Evolutionary conservation across 2,329 filamentous ascomycete species (phyloP), one percentile per base, ranked within the genome.

Genomic region (Chaetomium sp.): DNA sequence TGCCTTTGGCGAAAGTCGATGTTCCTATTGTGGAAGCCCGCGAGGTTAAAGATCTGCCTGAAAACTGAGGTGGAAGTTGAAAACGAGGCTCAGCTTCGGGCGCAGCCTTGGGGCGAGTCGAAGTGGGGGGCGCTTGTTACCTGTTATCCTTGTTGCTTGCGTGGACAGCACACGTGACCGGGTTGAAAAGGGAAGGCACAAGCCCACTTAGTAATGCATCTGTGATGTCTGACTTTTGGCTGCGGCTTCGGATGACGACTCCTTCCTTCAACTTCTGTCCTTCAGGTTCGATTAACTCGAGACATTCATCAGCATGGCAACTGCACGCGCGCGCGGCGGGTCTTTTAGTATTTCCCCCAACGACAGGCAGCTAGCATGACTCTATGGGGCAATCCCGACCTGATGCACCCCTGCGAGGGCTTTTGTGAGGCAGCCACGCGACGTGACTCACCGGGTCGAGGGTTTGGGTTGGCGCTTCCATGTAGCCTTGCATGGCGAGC

Each of bases 11-110:
- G 12, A 31, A 49, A 9, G 35, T 19, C n/a, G n/a, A 38, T 16
- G 55, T 12, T 55, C 47, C 63, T 57, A 21, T 55, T 9, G 19
- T 27, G 31, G 58, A 47, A 51, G 16, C 23, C 50, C 57, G 12
- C 51, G 31, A 56, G 49, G 50, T 57, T 23, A 45, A 57, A 67
- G 47, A 50, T 62, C 45, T 60, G 67, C 67, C 67, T 69, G 55
- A 69, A 64, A 65, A 56, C 29, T 62, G 66, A 69, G 68, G 67
- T 60, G 45, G 27, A 45, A 38, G 12, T 13, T 19, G 9, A 53
- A 53, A 45, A 45, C 25, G 50, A 31, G 59, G 54, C 54, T 57
- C 60, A 62, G 45, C 60, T 42, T 42, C 23, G 31, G 13, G 49
- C 47, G 58, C 35, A 57, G 56, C 31, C 29, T 13, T 42, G 53